A percentile compares a stretch with the other conserved stretches of the same genome.
phyloP scores from a whole-genome alignment of 2,329 filamentous ascomycete genomes.

The Aspergillus ibericus region DNA sequence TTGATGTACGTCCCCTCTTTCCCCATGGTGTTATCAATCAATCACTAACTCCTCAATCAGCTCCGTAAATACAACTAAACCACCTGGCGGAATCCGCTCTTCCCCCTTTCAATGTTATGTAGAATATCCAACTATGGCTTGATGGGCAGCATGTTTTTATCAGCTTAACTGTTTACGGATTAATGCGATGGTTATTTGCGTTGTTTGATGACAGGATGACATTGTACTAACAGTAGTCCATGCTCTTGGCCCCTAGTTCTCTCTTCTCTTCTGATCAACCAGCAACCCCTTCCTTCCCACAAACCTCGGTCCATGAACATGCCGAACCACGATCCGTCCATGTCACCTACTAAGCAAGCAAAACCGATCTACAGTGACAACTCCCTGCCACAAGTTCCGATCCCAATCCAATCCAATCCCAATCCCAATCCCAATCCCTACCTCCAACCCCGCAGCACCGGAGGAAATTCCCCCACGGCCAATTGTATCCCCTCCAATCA shows the following conservation, averaged over 20 bases:
- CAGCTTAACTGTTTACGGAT: neutral
- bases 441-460: neutral
- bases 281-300: too few species aligned
- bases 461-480: neutral
- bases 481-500: neutral
- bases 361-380: too few species aligned
- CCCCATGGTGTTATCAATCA: neutral
- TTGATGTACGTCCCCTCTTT: slow-evolving; percentile 73
- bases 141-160: neutral
- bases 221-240: too few species aligned
- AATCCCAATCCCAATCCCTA: too few species aligned
- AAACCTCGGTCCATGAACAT: too few species aligned
- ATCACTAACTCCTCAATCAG: slow-evolving; percentile 21
- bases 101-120: slow-evolving; percentile 2
- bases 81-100: neutral
- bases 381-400: too few species aligned
- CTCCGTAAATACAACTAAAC: slow-evolving; percentile 38
- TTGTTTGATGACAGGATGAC: too few species aligned
- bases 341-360: too few species aligned
- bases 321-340: too few species aligned
- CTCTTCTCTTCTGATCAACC: too few species aligned
- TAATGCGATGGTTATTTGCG: neutral
- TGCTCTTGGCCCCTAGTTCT: too few species aligned
- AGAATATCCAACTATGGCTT: neutral
- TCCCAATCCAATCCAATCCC: too few species aligned